These are phyloP conservation scores for Vitis amurensis DNA, from an alignment of 164 flowering plant genomes.

Conservation along the genomic window DNA sequence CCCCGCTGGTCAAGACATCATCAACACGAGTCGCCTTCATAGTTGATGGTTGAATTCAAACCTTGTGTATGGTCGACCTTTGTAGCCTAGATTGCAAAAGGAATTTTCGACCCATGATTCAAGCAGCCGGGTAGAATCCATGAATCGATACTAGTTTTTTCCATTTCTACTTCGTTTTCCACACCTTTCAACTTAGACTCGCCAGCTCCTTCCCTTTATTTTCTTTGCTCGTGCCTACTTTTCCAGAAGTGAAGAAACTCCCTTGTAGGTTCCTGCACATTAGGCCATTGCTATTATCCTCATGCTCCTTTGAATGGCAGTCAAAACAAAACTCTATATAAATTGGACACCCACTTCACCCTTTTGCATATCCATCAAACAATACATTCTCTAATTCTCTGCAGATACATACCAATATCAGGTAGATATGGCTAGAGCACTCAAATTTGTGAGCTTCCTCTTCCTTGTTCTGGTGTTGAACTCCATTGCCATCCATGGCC, in stretches of 20 bases:
- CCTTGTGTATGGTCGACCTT: too few relatives aligned
- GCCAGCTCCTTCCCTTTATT: neutral
- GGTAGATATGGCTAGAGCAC: neutral
- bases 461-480: constrained; percentile 5
- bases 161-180: constrained; percentile 14
- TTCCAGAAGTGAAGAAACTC: constrained; percentile 4
- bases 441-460: constrained; percentile 7
- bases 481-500: constrained; percentile 12
- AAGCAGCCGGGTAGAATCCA: too few relatives aligned
- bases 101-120: too few relatives aligned
- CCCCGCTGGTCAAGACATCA: too few relatives aligned
- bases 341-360: neutral
- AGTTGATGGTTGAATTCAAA: too few relatives aligned
- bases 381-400: too few relatives aligned
- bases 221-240: neutral
- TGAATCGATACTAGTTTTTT: neutral
- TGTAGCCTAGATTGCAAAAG: too few relatives aligned
- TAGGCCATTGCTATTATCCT: neutral
- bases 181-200: constrained; percentile 10
- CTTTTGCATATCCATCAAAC: neutral
- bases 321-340: neutral
- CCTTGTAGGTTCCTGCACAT: constrained; percentile 9
- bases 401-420: too few relatives aligned
- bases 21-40: too few relatives aligned
- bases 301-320: neutral